Base-by-base conservation (phyloP, 192 early-diverging fungal species). In the Coemansia sp. region DNA sequence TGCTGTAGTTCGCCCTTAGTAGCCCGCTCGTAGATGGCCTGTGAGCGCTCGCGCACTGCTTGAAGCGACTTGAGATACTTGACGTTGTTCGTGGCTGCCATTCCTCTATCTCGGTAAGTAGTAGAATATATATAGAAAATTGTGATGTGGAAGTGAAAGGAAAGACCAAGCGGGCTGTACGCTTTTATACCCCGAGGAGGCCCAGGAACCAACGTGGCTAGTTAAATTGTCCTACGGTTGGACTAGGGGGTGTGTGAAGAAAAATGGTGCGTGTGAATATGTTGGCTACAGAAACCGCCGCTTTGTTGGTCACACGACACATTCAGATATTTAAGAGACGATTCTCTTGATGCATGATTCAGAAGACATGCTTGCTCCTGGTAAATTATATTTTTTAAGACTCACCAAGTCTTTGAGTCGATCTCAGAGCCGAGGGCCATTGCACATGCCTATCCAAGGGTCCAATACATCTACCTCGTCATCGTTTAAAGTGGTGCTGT, bases 1-100 rank as follows among this genome's bases (percentile, higher is more conserved):
- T 95, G 85, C 43, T 87, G 67, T 22, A 94, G 86, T 33, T 89
- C 65, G 29, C 83, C 79, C 3, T 79, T 64, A 46, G 90, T 70
- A 0, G 81, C 87, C 20, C 90, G 88, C 54, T 85, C 75, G 68
- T 88, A 90, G 12, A 96, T 88, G 18, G 78, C 68, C 2, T 82
- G 59, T 22, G 90, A 85, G 22, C 93, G 87, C 51, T 91, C 89
- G 63, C 96, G 91, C 24, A 98, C 90, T 29, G 95, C 88, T 13
- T 72, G 75, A 22, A 95, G 80, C n/a, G 91, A 90, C 69, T 77
- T 85, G 15, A 95, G 85, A 68, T 93, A 87, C 67, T 61, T 77
- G 27, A 77, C 42, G 66, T 65, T 65, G 55, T 72, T 66, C 27
- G 38, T 71, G 5, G 59, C 67, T 3, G 67, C 36, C 74, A 76